phyloP scores from a whole-genome alignment of 2,329 filamentous ascomycete species.

The Rhynchosporium agropyri region DNA sequence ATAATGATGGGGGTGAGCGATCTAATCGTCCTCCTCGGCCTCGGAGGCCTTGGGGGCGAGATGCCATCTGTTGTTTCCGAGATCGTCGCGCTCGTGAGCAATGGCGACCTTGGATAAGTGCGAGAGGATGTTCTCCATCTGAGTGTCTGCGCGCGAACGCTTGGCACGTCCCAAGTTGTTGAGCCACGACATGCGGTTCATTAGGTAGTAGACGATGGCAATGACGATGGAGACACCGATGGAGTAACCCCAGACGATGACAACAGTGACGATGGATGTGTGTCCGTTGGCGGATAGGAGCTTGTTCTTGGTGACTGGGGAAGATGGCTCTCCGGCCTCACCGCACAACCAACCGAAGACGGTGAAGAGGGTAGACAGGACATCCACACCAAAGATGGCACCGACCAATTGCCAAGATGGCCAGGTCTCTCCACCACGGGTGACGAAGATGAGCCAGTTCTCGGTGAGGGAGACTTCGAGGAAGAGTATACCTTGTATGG shows the following conservation, averaged over 20 bases:
- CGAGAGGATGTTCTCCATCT: constrained; percentile 67
- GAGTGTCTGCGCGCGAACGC: constrained; percentile 61
- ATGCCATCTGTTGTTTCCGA: constrained; percentile 41
- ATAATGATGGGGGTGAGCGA: constrained; percentile 5
- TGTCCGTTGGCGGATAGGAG: constrained; percentile 46
- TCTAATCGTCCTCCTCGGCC: constrained; percentile 43
- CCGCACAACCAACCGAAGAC: constrained; percentile 75
- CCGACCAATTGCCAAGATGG: constrained; percentile 74
- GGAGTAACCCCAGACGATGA: constrained; percentile 67
- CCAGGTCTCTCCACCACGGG: constrained; percentile 71
- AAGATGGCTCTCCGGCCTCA: constrained; percentile 44
- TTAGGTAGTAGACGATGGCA: constrained; percentile 64
- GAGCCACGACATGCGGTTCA: constrained; percentile 61
- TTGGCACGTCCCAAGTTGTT: constrained; percentile 66
- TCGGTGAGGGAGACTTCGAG: constrained; percentile 73
- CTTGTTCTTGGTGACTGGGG: constrained; percentile 44
- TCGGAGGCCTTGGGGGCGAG: constrained; percentile 38
- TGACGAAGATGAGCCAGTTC: constrained; percentile 81
- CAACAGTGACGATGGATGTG: constrained; percentile 60
- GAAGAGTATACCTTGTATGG: constrained; percentile 74
- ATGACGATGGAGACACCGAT: constrained; percentile 67
- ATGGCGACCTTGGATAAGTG: constrained; percentile 66
- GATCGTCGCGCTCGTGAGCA: constrained; percentile 57
- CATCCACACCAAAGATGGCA: constrained; percentile 73
- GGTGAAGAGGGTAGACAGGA: constrained; percentile 72